Base-by-base conservation (phyloP, 2,329 filamentous ascomycete genomes). In the Karstenula rhodostoma region DNA sequence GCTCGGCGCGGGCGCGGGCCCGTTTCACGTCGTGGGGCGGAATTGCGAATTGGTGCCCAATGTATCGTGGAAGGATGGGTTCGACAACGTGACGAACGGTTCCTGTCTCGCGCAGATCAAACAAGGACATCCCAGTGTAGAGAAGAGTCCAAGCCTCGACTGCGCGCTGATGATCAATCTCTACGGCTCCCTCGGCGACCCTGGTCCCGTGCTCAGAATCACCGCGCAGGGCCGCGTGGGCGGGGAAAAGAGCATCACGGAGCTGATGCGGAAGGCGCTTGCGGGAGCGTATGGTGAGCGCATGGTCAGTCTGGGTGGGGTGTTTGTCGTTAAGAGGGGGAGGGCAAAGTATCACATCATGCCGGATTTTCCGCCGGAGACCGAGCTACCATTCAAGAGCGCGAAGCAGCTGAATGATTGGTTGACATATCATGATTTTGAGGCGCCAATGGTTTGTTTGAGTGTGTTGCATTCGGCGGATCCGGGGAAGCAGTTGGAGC, bases 391-490 rank as follows among this genome's bases (percentile, higher is more conserved):
- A 3, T 61, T 53, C 42, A 19, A 58, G 12, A 33, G 9, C 19
- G 13, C 23, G 19, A 50, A 58, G 49, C 55, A 61, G 27, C 2
- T 61, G 29, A 51, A 55, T 33, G 35, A 62, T 12, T 67, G 65
- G 65, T 47, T 67, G 48, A 61, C 44, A 13, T 67, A 61, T n/a
- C 64, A 67, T 27, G 60, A 65, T 6, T 62, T 63, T 51, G 55
- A 60, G n/a, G 60, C 56, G 15, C 65, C 62, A 0, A 27, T 67
- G 25, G 58, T 67, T n/a, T 65, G 65, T 50, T 43, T 67, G 40
- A 59, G 57, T 35, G 65, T 67, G 7, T 25, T 67, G 52, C 65
- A 67, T 54, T 67, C 80, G 15, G 74, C 77, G 9, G 79, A 83
- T 58, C 77, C 78, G 0, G 76, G 66, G 8, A 62, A 73, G 42